Conservation (phyloP, 371 early-diverging fungal genomes). For the Mycotypha africana region DNA sequence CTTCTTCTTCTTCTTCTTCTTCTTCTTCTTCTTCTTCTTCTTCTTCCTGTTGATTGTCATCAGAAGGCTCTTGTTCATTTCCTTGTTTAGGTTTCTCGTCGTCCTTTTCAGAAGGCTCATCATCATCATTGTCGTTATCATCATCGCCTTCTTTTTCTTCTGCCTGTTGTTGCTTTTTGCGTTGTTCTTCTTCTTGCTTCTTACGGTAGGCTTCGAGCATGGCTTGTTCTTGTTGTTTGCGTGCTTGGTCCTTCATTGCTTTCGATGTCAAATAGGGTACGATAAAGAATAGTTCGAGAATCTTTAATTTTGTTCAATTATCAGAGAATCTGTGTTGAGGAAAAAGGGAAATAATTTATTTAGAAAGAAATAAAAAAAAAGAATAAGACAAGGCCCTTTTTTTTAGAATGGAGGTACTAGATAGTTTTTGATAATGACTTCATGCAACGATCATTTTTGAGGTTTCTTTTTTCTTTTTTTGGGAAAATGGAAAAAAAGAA, state of each 20-base stretch:
- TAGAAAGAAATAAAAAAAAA: too few species aligned
- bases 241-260: slow-evolving; percentile 16
- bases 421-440: too few species aligned
- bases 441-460: too few species aligned
- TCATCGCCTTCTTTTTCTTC: neutral
- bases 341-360: too few species aligned
- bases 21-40: slow-evolving; percentile 7
- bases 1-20: slow-evolving; percentile 4
- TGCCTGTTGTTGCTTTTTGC: too few species aligned
- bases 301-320: too few species aligned
- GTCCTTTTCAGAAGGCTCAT: neutral
- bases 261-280: slow-evolving; percentile 14
- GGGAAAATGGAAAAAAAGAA: too few species aligned
- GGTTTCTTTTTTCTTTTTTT: too few species aligned
- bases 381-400: too few species aligned
- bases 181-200: neutral
- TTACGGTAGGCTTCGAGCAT: slow-evolving; percentile 2
- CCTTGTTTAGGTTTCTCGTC: neutral
- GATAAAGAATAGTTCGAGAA: slow-evolving; percentile 18
- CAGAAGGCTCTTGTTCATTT: neutral
- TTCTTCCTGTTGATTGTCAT: neutral
- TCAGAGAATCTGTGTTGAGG: too few species aligned
- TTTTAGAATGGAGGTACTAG: too few species aligned
- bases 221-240: slow-evolving; percentile 5
- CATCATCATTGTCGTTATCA: neutral